Percentiles rank a stretch among this genome's conserved stretches.
phyloP scores from a whole-genome alignment of 768 basidiomycete species.

The Calvatia gigantea region DNA sequence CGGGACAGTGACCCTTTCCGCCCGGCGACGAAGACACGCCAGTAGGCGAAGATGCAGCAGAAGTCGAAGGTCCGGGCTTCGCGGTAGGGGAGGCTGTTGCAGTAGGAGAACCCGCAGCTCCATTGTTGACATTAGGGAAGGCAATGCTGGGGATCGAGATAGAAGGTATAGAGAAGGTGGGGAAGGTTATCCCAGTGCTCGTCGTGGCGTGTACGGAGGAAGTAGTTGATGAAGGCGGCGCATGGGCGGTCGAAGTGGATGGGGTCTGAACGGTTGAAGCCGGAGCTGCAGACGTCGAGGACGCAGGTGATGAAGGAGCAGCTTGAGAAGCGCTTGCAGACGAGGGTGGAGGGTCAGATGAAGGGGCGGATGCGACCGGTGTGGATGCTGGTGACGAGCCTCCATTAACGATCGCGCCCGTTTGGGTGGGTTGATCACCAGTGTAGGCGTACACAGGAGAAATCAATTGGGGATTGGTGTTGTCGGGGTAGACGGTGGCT shows the following conservation, averaged over 20 bases:
- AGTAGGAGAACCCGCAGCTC: too few species aligned
- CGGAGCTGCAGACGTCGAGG: neutral
- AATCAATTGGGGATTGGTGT: slow-evolving; percentile 36
- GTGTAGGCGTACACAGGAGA: slow-evolving; percentile 46
- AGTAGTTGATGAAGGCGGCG: slow-evolving; percentile 1
- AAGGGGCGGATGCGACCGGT: slow-evolving; percentile 2
- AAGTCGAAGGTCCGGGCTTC: neutral
- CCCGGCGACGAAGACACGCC: neutral
- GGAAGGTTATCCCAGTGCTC: slow-evolving; percentile 7
- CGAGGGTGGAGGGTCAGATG: neutral
- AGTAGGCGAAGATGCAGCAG: neutral
- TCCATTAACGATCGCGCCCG: slow-evolving; percentile 25
- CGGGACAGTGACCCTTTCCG: neutral
- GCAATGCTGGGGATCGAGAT: slow-evolving; percentile 14
- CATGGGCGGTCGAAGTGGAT: neutral
- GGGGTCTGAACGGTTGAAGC: neutral
- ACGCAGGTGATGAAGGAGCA: neutral
- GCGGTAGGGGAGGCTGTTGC: neutral
- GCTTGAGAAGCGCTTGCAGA: neutral
- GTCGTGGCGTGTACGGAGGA: slow-evolving; percentile 8
- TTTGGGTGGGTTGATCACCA: slow-evolving; percentile 33
- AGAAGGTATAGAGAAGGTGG: slow-evolving; percentile 12
- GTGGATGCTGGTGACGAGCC: slow-evolving; percentile 11
- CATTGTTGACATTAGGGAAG: neutral
- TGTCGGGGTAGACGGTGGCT: slow-evolving; percentile 30